phyloP scores from a whole-genome alignment of 257 asterid species.

The Marsdenia floribunda region DNA sequence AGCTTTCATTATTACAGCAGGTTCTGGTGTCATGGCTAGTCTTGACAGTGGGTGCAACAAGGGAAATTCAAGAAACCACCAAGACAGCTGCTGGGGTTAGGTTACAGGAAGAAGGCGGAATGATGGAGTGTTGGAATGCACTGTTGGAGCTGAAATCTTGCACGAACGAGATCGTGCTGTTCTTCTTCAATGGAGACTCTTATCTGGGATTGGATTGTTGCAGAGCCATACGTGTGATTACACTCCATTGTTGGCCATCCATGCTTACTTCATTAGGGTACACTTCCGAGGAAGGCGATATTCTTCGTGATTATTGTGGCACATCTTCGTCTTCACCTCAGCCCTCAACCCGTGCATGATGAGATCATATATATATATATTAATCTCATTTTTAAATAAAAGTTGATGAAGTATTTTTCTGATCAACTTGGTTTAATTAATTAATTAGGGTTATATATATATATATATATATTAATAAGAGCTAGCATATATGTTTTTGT shows the following conservation, averaged over 20 bases:
- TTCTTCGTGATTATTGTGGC: conserved; percentile 27
- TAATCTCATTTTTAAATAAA: too few species aligned
- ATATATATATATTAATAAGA: too few species aligned
- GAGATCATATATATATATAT: too few species aligned
- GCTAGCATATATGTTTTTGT: too few species aligned
- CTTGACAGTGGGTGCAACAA: conserved; percentile 7
- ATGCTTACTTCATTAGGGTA: conserved; percentile 35
- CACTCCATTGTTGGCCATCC: conserved; percentile 31
- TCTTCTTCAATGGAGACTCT: conserved; percentile 30
- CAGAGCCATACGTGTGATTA: conserved; percentile 15
- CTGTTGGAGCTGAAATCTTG: conserved; percentile 29
- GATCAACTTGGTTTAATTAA: too few species aligned
- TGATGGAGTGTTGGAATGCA: conserved; percentile 27
- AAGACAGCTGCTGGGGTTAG: conserved; percentile 13
- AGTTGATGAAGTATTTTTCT: too few species aligned
- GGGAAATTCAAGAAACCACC: neutral
- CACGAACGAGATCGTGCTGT: conserved; percentile 27
- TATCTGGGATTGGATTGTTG: conserved; percentile 34
- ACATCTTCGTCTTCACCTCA: conserved; percentile 8
- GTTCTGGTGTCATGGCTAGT: conserved; percentile 22
- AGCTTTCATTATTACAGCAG: conserved; percentile 9
- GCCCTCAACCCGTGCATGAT: too few species aligned
- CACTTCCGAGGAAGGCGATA: conserved; percentile 30
- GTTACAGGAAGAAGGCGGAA: conserved; percentile 16
- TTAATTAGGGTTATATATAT: too few species aligned